phyloP scores from a whole-genome alignment of 345 rosid genomes.

The Eucalyptus dawsonii region DNA sequence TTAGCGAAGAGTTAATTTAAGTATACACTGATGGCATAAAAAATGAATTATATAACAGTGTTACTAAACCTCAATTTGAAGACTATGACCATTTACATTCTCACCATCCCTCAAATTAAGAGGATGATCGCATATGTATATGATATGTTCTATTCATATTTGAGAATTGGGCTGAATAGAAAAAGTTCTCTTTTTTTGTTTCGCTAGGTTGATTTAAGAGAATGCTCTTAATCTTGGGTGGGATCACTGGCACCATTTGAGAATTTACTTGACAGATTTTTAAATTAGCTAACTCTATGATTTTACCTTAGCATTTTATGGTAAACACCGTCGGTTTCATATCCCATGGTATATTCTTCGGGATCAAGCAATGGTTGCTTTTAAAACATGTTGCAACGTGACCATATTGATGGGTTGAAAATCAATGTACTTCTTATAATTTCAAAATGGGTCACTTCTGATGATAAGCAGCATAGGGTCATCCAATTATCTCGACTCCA shows the following conservation, averaged over 20 bases:
- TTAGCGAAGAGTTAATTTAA: background rate
- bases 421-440: background rate
- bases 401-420: background rate
- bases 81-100: background rate
- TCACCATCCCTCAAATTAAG: background rate
- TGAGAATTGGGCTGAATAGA: background rate
- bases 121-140: background rate
- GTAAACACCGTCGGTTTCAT: background rate
- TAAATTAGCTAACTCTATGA: background rate
- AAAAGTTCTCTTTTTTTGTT: background rate
- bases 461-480: background rate
- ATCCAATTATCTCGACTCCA: background rate
- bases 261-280: background rate
- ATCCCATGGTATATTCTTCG: background rate
- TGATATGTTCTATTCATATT: background rate
- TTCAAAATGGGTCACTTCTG: background rate
- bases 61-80: background rate
- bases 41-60: background rate
- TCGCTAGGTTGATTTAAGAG: background rate
- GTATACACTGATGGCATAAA: background rate
- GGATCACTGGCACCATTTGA: background rate
- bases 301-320: background rate
- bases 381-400: background rate
- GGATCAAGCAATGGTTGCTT: background rate
- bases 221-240: background rate